Conservation (phyloP, 805 yeast genomes). For the Teunomyces kruisii region DNA sequence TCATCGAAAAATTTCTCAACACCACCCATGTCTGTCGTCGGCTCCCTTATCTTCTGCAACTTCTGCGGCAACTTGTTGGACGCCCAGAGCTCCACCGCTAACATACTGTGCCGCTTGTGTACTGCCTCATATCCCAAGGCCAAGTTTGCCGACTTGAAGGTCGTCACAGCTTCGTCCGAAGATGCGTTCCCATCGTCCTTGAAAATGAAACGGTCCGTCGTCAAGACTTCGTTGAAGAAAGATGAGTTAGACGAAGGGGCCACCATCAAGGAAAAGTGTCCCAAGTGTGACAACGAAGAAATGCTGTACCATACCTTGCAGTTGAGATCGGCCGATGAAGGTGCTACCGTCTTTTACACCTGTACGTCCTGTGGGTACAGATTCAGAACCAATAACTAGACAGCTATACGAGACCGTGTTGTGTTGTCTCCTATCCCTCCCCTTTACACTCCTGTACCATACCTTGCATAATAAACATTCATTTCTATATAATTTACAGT, state of each 20-base stretch:
- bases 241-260: slow-evolving; percentile 93
- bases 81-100: slow-evolving; percentile 48
- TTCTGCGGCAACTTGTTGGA: slow-evolving; percentile 91
- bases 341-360: slow-evolving; percentile 97
- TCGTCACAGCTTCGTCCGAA: slow-evolving; percentile 82
- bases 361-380: slow-evolving; percentile 91
- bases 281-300: slow-evolving; percentile 97
- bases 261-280: slow-evolving; percentile 94
- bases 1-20: background rate
- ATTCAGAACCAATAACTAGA: slow-evolving; percentile 86
- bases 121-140: slow-evolving; percentile 41
- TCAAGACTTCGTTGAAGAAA: slow-evolving; percentile 75
- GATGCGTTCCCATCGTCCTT: slow-evolving; percentile 92
- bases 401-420: no score
- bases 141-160: slow-evolving; percentile 75
- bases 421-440: no score
- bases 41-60: slow-evolving; percentile 89
- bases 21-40: slow-evolving; percentile 81
- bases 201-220: slow-evolving; percentile 80
- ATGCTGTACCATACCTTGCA: slow-evolving; percentile 98
- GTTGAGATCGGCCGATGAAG: slow-evolving; percentile 97
- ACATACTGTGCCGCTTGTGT: slow-evolving; percentile 59
- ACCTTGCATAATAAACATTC: slow-evolving; percentile 71
- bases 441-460: background rate
- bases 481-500: slow-evolving; percentile 49